Conservation (phyloP, 2,329 filamentous ascomycete genomes). For the Mollisia scopiformis region DNA sequence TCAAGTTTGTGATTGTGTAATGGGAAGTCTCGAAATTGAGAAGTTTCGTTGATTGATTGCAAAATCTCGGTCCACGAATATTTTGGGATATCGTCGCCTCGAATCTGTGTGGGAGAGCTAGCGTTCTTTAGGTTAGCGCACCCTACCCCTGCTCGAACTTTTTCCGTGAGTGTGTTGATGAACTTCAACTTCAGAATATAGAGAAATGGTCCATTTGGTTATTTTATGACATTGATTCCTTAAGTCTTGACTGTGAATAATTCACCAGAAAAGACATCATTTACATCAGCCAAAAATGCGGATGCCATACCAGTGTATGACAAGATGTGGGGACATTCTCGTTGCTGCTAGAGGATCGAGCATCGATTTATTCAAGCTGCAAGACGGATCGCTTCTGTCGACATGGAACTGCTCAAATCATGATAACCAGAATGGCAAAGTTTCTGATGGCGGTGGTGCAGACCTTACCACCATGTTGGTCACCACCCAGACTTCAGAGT, state of each 20-base stretch:
- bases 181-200: not conserved
- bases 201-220: not conserved
- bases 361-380: slow-evolving; percentile 68
- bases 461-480: slow-evolving; percentile 3
- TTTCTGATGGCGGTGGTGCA: not conserved
- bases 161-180: not conserved
- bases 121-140: not conserved
- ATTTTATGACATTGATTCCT: not conserved
- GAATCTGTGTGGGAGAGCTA: slow-evolving; percentile 8
- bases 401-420: slow-evolving; percentile 34
- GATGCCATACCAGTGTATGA: slow-evolving; percentile 68
- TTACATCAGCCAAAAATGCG: slow-evolving; percentile 39
- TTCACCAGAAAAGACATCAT: not conserved
- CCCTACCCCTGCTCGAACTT: not conserved
- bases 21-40: slow-evolving; percentile 26
- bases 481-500: slow-evolving; percentile 9
- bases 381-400: slow-evolving; percentile 60
- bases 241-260: not conserved
- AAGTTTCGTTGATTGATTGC: slow-evolving; percentile 11
- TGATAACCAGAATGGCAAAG: slow-evolving; percentile 5
- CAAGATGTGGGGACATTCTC: slow-evolving; percentile 58
- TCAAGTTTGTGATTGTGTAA: slow-evolving; percentile 44
- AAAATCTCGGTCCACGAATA: not conserved
- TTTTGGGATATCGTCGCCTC: not conserved
- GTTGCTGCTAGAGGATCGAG: slow-evolving; percentile 75